phyloP scores from a whole-genome alignment of 1,284 basidiomycete genomes.

The Ustilago shanxiensis region DNA sequence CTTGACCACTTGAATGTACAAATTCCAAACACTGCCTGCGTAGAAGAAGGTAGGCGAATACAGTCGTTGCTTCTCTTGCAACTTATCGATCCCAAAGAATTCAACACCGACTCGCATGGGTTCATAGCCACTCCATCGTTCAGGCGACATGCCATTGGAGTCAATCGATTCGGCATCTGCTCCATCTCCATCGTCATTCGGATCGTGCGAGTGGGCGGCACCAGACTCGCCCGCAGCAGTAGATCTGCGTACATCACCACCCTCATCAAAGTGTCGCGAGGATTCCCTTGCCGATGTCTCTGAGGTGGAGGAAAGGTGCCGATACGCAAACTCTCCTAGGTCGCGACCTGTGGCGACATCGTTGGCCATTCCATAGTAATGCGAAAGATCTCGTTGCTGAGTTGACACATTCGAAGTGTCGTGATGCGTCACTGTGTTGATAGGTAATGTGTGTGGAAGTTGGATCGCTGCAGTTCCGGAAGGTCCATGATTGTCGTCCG shows the following conservation, averaged over 20 bases:
- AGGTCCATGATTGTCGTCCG: constrained; percentile 34
- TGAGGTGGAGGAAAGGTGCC: constrained; percentile 6
- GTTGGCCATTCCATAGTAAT: constrained; percentile 60
- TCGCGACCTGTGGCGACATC: constrained; percentile 53
- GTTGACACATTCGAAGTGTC: constrained; percentile 6
- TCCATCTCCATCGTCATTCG: constrained; percentile 33
- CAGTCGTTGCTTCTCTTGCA: constrained; percentile 81
- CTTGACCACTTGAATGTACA: constrained; percentile 86
- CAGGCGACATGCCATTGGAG: constrained; percentile 26
- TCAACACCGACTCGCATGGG: constrained; percentile 79
- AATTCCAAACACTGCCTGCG: constrained; percentile 80
- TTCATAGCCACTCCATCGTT: constrained; percentile 62
- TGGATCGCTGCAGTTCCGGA: constrained; percentile 41
- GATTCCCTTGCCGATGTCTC: constrained; percentile 6
- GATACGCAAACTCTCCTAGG: constrained; percentile 46
- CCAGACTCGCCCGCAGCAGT: constrained; percentile 17
- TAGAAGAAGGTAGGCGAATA: constrained; percentile 73
- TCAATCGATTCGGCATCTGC: constrained; percentile 28
- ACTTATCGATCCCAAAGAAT: constrained; percentile 86
- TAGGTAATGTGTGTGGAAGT: constrained; percentile 43
- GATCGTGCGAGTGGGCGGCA: constrained; percentile 21
- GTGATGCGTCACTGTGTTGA: constrained; percentile 27
- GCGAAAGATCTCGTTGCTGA: constrained; percentile 29
- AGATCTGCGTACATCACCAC: constrained; percentile 17
- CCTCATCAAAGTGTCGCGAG: constrained; percentile 22